Conservation (phyloP, 371 early-diverging fungal genomes). For the Encephalitozoon hellem region DNA sequence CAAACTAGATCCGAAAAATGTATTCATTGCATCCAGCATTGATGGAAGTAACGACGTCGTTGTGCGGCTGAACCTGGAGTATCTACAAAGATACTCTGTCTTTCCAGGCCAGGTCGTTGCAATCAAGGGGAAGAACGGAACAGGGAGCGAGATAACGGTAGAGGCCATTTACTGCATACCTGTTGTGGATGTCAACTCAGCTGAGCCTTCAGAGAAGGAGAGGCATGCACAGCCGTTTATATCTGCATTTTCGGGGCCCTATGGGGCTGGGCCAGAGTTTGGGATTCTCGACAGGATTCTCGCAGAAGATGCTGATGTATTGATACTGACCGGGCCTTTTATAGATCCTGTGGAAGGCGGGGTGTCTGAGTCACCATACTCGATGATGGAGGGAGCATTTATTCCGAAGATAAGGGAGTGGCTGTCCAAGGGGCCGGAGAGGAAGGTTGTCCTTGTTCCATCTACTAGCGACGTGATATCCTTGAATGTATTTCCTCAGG, state of each 20-base stretch:
- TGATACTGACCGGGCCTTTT: constrained; percentile 50
- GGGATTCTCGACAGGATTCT: constrained; percentile 7
- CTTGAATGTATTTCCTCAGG: constrained; percentile 38
- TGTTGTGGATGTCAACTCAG: constrained; percentile 8
- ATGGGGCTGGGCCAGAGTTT: neutral
- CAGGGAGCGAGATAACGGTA: constrained; percentile 40
- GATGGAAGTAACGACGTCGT: constrained; percentile 30
- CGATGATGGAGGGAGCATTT: neutral
- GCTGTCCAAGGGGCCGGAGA: neutral
- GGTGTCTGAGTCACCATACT: neutral
- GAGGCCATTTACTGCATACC: constrained; percentile 30
- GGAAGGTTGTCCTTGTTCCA: constrained; percentile 43
- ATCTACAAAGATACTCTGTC: constrained; percentile 32
- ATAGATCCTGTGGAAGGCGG: neutral
- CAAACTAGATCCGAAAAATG: neutral
- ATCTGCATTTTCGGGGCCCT: constrained; percentile 24
- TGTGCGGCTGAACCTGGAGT: constrained; percentile 34
- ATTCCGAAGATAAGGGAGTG: neutral
- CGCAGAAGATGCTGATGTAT: neutral
- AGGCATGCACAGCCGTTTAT: neutral
- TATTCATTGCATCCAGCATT: constrained; percentile 18
- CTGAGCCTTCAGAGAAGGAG: neutral
- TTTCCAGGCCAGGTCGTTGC: constrained; percentile 50
- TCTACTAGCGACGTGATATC: constrained; percentile 15
- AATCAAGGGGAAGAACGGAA: constrained; percentile 41